A percentile compares a stretch with the other conserved stretches of the same genome.
Evolutionary conservation across 495 filamentous ascomycete species (phyloP).

Genomic region (Sabuloglossum arenarium): DNA sequence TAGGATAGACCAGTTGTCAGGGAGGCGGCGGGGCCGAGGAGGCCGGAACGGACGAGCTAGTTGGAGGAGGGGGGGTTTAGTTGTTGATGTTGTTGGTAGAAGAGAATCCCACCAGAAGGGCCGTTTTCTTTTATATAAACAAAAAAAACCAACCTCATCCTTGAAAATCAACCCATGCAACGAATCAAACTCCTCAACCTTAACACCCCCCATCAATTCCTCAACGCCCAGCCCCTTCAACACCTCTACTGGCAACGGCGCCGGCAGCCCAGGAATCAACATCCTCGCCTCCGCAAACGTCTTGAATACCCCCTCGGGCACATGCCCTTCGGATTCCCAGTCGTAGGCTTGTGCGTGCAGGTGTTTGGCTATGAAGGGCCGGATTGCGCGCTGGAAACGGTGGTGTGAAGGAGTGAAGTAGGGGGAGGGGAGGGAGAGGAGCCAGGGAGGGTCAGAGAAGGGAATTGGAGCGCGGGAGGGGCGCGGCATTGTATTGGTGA

Average conservation of each 20-base stretch:
- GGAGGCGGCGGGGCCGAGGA: constrained; percentile 34
- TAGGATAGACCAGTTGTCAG: constrained; percentile 51
- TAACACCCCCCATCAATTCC: constrained; percentile 40
- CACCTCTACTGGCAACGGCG: constrained; percentile 46
- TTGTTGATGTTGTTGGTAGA: neutral
- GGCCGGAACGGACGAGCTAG: constrained; percentile 39
- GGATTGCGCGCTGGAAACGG: constrained; percentile 45
- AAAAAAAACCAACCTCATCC: constrained; percentile 29
- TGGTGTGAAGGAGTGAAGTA: constrained; percentile 42
- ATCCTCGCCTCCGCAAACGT: constrained; percentile 40
- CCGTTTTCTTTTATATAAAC: too few relatives aligned
- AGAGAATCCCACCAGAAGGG: neutral
- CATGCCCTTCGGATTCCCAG: constrained; percentile 38
- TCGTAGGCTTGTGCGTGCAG: constrained; percentile 39
- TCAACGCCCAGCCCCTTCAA: constrained; percentile 41
- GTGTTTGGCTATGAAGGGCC: constrained; percentile 38
- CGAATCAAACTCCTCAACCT: constrained; percentile 57
- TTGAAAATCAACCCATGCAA: constrained; percentile 45
- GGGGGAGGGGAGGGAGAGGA: constrained; percentile 45
- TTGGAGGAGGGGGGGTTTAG: neutral
- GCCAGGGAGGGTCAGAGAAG: constrained; percentile 55
- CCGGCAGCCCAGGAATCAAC: constrained; percentile 41
- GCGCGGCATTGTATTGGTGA: constrained; percentile 10
- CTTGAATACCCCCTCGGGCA: constrained; percentile 39
- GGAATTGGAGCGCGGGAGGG: constrained; percentile 23